Evolutionary conservation across 208 protist genomes (phyloP).

Genomic region (Leishmania aethiopica): DNA sequence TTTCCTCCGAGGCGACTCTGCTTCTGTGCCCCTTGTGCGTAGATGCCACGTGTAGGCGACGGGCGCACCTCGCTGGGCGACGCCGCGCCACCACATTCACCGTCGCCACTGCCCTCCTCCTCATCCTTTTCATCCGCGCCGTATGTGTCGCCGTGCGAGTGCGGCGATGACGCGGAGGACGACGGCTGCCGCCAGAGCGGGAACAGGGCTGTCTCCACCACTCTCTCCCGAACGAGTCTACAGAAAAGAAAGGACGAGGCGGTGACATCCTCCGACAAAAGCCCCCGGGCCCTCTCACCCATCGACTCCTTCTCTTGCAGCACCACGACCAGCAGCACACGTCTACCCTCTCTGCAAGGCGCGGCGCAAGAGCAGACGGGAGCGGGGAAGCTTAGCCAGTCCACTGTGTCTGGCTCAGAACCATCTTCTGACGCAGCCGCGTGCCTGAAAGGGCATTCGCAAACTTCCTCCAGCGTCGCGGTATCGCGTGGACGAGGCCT

Average conservation of each 20-base stretch:
- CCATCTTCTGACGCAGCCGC: background rate
- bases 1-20: background rate
- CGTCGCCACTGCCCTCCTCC: background rate
- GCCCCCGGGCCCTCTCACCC: background rate
- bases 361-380: background rate
- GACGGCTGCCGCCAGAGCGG: background rate
- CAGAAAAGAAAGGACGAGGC: background rate
- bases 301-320: background rate
- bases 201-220: background rate
- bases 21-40: background rate
- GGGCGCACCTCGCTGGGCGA: background rate
- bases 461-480: background rate
- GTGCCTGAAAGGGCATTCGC: too few species aligned
- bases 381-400: background rate
- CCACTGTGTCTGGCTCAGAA: background rate
- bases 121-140: conserved; percentile 11
- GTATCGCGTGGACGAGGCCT: background rate
- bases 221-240: background rate
- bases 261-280: background rate
- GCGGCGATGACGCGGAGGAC: background rate
- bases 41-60: background rate
- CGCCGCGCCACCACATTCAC: background rate
- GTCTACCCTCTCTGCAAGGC: background rate
- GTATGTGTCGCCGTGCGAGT: conserved; percentile 10
- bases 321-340: background rate